A percentile compares a stretch with the other conserved stretches of the same genome.
Evolutionary conservation across 306 rosid genomes (phyloP).

Genomic region (Calophaca sinica): DNA sequence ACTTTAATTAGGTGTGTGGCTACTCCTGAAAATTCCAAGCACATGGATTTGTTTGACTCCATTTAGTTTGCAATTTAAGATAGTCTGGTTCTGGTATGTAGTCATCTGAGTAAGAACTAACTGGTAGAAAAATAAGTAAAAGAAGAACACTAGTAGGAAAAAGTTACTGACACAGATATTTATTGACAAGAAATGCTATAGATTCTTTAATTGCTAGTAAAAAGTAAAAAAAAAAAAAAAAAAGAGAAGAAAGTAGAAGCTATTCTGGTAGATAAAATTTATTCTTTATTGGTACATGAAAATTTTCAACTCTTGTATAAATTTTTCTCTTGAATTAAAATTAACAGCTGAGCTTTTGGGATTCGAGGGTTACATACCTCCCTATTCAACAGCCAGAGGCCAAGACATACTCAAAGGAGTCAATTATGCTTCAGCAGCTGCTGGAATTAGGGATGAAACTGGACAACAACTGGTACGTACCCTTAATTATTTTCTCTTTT

Average conservation of each 20-base stretch:
- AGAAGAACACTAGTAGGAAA: not conserved
- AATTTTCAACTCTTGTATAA: not conserved
- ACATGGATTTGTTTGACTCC: slow-evolving; percentile 40
- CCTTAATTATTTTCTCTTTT: not conserved
- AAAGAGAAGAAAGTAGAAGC: not conserved
- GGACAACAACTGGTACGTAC: slow-evolving; percentile 89
- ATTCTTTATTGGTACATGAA: not conserved
- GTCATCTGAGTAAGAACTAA: not conserved
- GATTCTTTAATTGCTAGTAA: not conserved
- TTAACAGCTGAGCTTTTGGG: slow-evolving; percentile 85
- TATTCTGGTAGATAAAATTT: not conserved
- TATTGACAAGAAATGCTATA: not conserved
- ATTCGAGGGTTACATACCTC: slow-evolving; percentile 75
- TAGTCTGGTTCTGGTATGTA: not conserved
- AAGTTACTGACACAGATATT: too few species aligned
- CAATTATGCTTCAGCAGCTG: slow-evolving; percentile 97
- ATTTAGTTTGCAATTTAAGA: slow-evolving; percentile 34
- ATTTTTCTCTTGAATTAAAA: slow-evolving; percentile 29
- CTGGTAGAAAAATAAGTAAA: not conserved
- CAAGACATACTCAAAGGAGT: slow-evolving; percentile 79
- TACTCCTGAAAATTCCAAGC: slow-evolving; percentile 32
- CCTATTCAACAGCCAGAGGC: slow-evolving; percentile 69
- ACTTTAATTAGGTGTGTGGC: not conserved
- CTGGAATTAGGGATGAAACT: slow-evolving; percentile 96
- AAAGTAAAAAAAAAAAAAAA: not conserved